Conservation (phyloP, 805 yeast species). For the Candida michaelii region DNA sequence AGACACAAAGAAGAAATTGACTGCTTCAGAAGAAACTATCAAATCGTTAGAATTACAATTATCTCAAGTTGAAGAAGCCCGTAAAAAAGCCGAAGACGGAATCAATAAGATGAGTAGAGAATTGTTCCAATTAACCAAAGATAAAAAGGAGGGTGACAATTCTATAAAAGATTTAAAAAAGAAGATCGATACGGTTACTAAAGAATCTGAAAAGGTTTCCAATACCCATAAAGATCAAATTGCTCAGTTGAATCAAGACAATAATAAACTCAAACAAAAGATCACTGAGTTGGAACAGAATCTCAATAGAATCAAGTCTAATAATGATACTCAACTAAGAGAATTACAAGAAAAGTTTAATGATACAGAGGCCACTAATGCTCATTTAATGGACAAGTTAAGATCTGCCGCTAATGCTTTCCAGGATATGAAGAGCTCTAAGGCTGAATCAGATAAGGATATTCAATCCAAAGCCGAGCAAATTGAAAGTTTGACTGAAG, state of each 20-base stretch:
- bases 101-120: constrained; percentile 90
- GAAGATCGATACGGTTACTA: constrained; percentile 29
- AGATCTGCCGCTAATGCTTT: constrained; percentile 39
- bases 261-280: constrained; percentile 23
- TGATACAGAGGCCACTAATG: constrained; percentile 32
- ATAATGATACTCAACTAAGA: constrained; percentile 18
- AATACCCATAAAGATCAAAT: constrained; percentile 21
- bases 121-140: constrained; percentile 61
- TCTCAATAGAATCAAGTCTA: constrained; percentile 19
- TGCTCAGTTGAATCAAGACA: constrained; percentile 21
- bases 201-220: constrained; percentile 34
- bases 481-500: constrained; percentile 12
- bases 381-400: constrained; percentile 41
- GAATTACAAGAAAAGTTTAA: constrained; percentile 23
- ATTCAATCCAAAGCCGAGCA: constrained; percentile 15
- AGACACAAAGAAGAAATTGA: constrained; percentile 26
- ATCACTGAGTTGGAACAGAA: constrained; percentile 22
- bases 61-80: constrained; percentile 38
- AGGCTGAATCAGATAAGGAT: constrained; percentile 19
- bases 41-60: constrained; percentile 33
- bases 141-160: constrained; percentile 52
- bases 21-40: constrained; percentile 23
- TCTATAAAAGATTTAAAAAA: constrained; percentile 44
- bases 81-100: constrained; percentile 76
- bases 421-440: constrained; percentile 27